Base-by-base conservation (phyloP, 768 basidiomycete species). In the Pleurotus pulmonarius region DNA sequence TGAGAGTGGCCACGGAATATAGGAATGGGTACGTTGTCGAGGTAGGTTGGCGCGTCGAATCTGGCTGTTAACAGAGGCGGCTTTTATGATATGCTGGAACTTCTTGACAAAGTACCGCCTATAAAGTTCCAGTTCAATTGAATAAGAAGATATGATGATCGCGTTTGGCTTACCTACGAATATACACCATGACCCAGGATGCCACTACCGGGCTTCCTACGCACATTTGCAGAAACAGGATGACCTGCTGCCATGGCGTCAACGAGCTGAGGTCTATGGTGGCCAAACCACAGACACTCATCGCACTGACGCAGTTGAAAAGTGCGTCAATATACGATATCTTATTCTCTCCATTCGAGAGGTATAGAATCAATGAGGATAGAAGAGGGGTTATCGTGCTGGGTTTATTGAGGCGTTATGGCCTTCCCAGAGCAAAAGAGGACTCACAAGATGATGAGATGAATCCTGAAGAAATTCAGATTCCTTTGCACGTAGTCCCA, bases 161-260 rank as follows among this genome's bases (percentile, higher is more conserved):
- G 7, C 29, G 29, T 34, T 8, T 16, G 16, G 61, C 78, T 60
- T 47, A 88, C 88, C 83, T 85, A 56, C 93, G 79, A 58, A 86
- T 80, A 57, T 86, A 82, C 25, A 96, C 91, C 69, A 91, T 88
- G 58, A 92, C 75, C 87, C 92, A 91, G 0, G 91, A 92, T 5
- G 92, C 82, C 12, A 85, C 64, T 37, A 92, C 90, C 25, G 86
- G 86, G 60, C 78, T 88, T 8, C 89, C 88, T n/a, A 88, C 59
- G 59, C 80, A 85, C 92, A 93, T 93, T 67, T 88, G 85, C 9
- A 90, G 65, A 68, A 92, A 90, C 49, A 92, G 62, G 12, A 90
- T 73, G 9, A 70, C 69, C 73, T 91, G 86, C 65, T 90, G 88
- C 78, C 83, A 87, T 40, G 72, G 71, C 2, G 88, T 90, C 67